phyloP scores from a whole-genome alignment of 2,329 filamentous ascomycete genomes.

The Neonectria magnoliae region DNA sequence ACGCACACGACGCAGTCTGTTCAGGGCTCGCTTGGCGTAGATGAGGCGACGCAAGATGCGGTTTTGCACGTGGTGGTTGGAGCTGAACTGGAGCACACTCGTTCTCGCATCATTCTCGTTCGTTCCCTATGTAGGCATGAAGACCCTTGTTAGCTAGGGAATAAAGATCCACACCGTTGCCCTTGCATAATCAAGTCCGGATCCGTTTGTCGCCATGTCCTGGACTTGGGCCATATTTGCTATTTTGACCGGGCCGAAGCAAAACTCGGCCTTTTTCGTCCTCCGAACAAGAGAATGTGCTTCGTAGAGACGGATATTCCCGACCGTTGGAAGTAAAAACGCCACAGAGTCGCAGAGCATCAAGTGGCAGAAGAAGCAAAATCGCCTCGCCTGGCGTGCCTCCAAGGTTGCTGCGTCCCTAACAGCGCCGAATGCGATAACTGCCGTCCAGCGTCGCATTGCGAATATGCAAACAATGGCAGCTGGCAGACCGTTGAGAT shows the following conservation, averaged over 20 bases:
- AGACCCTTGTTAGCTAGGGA: no score
- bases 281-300: no score
- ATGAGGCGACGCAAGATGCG: not conserved
- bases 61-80: not conserved
- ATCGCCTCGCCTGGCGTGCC: not conserved
- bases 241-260: no score
- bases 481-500: conserved; percentile 8
- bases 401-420: not conserved
- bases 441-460: conserved; percentile 19
- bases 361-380: not conserved
- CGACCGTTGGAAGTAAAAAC: not conserved
- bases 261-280: not conserved
- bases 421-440: not conserved
- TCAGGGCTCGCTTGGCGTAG: not conserved
- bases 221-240: not conserved
- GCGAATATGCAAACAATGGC: not conserved
- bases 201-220: not conserved
- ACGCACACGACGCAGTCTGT: not conserved
- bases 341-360: conserved; percentile 12
- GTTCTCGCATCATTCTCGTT: not conserved
- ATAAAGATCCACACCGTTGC: not conserved
- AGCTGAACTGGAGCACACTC: not conserved
- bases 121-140: not conserved
- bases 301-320: not conserved
- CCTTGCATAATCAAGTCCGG: not conserved